phyloP scores from a whole-genome alignment of 108 stramenopile species.

The Conticribra weissflogii region DNA sequence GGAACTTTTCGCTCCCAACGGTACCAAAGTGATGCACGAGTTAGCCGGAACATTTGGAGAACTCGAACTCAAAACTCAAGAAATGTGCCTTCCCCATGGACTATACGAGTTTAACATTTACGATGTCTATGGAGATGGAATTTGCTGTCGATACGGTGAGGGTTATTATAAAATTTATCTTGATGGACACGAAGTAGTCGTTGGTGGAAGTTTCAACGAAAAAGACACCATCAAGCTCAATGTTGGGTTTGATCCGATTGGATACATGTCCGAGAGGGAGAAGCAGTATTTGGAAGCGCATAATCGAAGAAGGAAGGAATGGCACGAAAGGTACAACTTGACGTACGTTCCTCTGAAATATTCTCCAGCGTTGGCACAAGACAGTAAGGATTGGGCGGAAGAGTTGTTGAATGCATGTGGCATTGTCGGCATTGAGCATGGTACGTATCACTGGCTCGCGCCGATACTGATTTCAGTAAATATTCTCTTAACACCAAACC shows the following conservation, averaged over 20 bases:
- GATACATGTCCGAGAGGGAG: conserved; percentile 36
- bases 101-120: conserved; percentile 40
- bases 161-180: conserved; percentile 20
- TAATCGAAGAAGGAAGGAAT: conserved; percentile 41
- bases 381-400: conserved; percentile 38
- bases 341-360: conserved; percentile 37
- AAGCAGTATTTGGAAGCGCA: conserved; percentile 39
- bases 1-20: conserved; percentile 16
- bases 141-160: conserved; percentile 40
- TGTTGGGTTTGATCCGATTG: conserved; percentile 34
- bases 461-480: too few species aligned
- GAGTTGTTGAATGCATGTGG: conserved; percentile 40
- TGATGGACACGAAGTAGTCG: conserved; percentile 15
- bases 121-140: conserved; percentile 46
- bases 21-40: conserved; percentile 14
- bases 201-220: conserved; percentile 26
- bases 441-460: too few species aligned
- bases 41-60: conserved; percentile 9
- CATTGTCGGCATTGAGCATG: conserved; percentile 37
- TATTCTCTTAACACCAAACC: too few species aligned
- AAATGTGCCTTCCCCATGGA: conserved; percentile 41
- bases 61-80: conserved; percentile 11
- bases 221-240: conserved; percentile 15
- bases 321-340: conserved; percentile 40
- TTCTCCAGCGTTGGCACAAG: conserved; percentile 36